Evolutionary conservation across 495 filamentous ascomycete genomes (phyloP), one percentile per base, ranked within the genome.

Genomic region (Trichoderma orchidacearum): DNA sequence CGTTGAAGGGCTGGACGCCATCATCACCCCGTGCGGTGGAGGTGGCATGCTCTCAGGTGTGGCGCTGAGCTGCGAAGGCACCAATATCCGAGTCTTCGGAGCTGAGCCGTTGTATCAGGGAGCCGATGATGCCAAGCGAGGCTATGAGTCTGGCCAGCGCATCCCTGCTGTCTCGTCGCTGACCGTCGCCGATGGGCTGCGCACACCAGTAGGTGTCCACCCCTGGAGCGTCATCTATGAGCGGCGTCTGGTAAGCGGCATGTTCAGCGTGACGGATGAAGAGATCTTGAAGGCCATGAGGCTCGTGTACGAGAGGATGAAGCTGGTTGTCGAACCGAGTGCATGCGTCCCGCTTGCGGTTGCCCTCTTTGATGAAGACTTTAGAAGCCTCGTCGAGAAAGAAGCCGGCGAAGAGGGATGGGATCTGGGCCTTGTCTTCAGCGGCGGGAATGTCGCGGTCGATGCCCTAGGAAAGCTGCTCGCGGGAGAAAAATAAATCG

Each of bases 281-380:
- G 80, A 95, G 72, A 96, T 98, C 68, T 80, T 80, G 69, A 69
- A 69, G 9, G 86, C 91, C 3, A 74, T 97, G 80, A 70, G 74
- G 58, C 65, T 96, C 62, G 86, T 92, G 30, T 67, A 92, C 64
- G 92, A 98, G 77, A 70, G 91, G 57, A 83, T 95, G 80, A 97
- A 97, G 81, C 71, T 95, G 41, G 79, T 96, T 41, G 80, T 96
- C 25, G 93, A 98, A 74, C 93, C 93, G 51, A 91, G 87, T 67
- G 80, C 91, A 3, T 89, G 85, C 3, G 91, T 98, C 21, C 83
- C 84, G 13, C 68, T 98, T 61, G 93, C 93, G 4, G 85, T 86
- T 5, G 85, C 82, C 56, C 68, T 98, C 62, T 96, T 80, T 62
- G 83, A 93, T 66, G 89, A 95, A 66, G 87, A 88, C 27, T 96